Conservation (phyloP, 2,329 filamentous ascomycete genomes). For the Scedosporium boydii region DNA sequence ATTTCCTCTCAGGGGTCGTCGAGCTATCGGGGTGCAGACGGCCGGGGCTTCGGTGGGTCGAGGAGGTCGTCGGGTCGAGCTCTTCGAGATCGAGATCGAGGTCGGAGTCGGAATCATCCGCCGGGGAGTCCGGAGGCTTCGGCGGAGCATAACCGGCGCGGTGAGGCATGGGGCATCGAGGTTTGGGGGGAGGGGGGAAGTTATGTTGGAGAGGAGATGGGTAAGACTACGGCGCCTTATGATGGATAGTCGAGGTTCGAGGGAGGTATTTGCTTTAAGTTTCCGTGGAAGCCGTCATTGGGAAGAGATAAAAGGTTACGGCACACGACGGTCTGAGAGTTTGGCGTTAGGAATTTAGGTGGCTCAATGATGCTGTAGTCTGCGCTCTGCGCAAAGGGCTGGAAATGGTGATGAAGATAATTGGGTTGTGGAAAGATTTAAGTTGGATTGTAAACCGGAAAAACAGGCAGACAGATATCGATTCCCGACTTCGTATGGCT, state of each 20-base stretch:
- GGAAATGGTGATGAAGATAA: not conserved
- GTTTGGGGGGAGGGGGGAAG: not conserved
- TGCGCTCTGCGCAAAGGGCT: not conserved
- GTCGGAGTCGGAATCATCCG: constrained; percentile 59
- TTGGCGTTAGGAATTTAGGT: not conserved
- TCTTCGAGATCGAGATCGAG: constrained; percentile 70
- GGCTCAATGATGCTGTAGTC: not conserved
- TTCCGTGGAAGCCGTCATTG: not conserved
- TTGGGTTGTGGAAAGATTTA: not conserved
- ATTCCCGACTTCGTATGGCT: not conserved
- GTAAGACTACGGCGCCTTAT: not conserved
- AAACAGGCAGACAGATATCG: not conserved
- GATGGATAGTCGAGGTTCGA: not conserved
- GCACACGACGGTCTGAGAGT: not conserved
- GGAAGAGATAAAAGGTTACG: not conserved
- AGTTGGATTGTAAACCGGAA: not conserved
- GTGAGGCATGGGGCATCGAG: constrained; percentile 44
- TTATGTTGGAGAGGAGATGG: not conserved
- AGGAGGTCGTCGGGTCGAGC: constrained; percentile 52
- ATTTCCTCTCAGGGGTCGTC: constrained; percentile 29
- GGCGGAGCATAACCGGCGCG: constrained; percentile 41
- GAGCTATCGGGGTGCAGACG: constrained; percentile 41
- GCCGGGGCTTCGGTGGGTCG: constrained; percentile 13
- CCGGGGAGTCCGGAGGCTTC: constrained; percentile 54
- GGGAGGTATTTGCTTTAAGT: not conserved